These are phyloP conservation scores for Aphanoascus verrucosus DNA, from an alignment of 2,329 filamentous ascomycete species.

Conservation along the genomic window DNA sequence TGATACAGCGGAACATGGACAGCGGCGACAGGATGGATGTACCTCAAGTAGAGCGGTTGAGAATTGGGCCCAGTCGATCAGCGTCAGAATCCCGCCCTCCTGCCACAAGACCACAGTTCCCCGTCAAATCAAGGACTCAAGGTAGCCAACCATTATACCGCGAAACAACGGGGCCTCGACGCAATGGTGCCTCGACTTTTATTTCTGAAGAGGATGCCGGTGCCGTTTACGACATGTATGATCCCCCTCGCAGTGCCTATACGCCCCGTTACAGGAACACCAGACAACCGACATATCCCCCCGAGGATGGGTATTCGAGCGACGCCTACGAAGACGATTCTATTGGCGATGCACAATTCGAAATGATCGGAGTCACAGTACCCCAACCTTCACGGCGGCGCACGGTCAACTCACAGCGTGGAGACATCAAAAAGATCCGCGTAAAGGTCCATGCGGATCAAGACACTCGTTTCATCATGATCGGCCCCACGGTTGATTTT, in stretches of 20 bases:
- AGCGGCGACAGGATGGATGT: conserved; percentile 17
- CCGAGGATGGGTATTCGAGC: conserved; percentile 68
- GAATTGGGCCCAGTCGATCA: conserved; percentile 40
- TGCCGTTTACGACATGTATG: conserved; percentile 55
- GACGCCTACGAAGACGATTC: conserved; percentile 57
- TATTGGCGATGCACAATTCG: conserved; percentile 67
- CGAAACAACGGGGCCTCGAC: conserved; percentile 24
- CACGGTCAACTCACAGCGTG: conserved; percentile 30
- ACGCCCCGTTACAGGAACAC: conserved; percentile 21
- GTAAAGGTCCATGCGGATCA: conserved; percentile 80
- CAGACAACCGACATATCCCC: conserved; percentile 54
- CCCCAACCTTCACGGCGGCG: conserved; percentile 34
- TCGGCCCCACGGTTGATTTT: conserved; percentile 62
- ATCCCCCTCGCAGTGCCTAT: conserved; percentile 6
- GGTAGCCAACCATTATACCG: conserved; percentile 23
- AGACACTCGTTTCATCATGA: conserved; percentile 88
- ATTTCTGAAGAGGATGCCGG: conserved; percentile 28
- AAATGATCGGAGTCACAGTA: conserved; percentile 54
- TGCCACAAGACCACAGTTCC: conserved; percentile 23
- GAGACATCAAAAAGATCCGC: conserved; percentile 65
- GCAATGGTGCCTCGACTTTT: conserved; percentile 18
- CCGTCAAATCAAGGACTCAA: conserved; percentile 22
- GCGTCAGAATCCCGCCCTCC: conserved; percentile 44
- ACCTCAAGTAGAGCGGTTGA: conserved; percentile 28
- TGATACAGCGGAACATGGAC: conserved; percentile 1